A percentile compares a stretch with the other conserved stretches of the same genome.
These are phyloP conservation scores for Chaetothyriales sp. DNA, from an alignment of 2,329 filamentous ascomycete genomes.

Conservation along the genomic window DNA sequence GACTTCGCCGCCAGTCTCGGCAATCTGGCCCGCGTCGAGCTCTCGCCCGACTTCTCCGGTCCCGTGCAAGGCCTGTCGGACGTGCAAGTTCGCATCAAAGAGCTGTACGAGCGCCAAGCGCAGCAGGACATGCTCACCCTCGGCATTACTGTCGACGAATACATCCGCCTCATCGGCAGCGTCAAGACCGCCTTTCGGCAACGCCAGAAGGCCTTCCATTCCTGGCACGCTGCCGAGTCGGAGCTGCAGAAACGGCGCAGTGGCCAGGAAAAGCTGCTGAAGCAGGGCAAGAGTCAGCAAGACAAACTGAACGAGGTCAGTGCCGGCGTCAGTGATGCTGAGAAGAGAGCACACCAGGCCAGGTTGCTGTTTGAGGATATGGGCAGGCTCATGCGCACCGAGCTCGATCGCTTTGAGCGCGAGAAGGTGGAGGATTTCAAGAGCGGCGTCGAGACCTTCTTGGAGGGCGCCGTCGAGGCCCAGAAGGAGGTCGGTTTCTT, in stretches of 20 bases:
- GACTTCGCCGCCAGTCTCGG: constrained; percentile 93
- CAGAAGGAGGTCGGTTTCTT: constrained; percentile 74
- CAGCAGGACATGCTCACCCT: constrained; percentile 94
- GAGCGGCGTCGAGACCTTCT: constrained; percentile 89
- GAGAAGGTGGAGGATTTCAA: constrained; percentile 99
- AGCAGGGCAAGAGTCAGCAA: constrained; percentile 90
- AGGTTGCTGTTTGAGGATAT: constrained; percentile 91
- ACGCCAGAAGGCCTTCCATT: constrained; percentile 88
- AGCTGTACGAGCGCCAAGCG: constrained; percentile 91
- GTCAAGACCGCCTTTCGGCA: constrained; percentile 88
- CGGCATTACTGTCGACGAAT: constrained; percentile 95
- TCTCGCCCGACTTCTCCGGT: constrained; percentile 74
- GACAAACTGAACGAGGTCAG: constrained; percentile 85
- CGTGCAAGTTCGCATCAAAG: constrained; percentile 81
- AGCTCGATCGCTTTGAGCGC: constrained; percentile 84
- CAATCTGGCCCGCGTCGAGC: constrained; percentile 78
- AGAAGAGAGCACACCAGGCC: constrained; percentile 83
- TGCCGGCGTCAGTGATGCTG: constrained; percentile 87
- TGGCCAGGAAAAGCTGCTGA: constrained; percentile 83
- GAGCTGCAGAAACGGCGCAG: constrained; percentile 81
- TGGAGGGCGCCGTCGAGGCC: constrained; percentile 92
- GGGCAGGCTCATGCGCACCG: constrained; percentile 79
- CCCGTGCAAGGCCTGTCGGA: constrained; percentile 87
- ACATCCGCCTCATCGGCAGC: constrained; percentile 87
- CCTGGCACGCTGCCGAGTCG: constrained; percentile 81